Percentiles rank a stretch among this genome's conserved stretches.
phyloP scores from a whole-genome alignment of 2,329 filamentous ascomycete species.

The Metarhizium anisopliae region DNA sequence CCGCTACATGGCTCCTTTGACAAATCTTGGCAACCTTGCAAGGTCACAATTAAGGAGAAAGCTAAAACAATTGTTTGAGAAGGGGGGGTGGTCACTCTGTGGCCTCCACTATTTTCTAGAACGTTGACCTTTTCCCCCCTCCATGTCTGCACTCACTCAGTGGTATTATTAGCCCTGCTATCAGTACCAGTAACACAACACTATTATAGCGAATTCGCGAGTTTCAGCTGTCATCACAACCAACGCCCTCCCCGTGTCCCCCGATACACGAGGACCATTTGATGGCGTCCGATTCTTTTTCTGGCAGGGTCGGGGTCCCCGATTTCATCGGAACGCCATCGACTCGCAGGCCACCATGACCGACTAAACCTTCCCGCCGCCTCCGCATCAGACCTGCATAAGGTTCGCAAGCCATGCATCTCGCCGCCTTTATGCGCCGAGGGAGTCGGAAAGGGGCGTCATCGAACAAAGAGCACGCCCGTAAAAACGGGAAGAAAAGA shows the following conservation, averaged over 20 bases:
- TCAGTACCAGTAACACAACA: too few relatives aligned
- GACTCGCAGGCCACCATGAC: too few relatives aligned
- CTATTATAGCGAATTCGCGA: too few relatives aligned
- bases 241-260: too few relatives aligned
- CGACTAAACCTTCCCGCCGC: neutral
- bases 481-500: neutral
- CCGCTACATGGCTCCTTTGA: neutral
- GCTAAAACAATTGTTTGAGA: neutral
- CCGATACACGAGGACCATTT: too few relatives aligned
- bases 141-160: neutral
- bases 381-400: slow-evolving; percentile 2
- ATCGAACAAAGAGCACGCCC: too few relatives aligned
- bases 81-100: neutral
- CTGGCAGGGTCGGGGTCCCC: too few relatives aligned
- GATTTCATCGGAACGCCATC: too few relatives aligned
- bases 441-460: neutral
- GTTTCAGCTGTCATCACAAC: too few relatives aligned
- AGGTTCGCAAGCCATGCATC: neutral
- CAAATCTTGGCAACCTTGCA: neutral
- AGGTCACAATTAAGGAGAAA: neutral
- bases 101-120: neutral
- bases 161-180: neutral
- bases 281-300: too few relatives aligned
- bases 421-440: slow-evolving; percentile 1
- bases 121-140: neutral